Base-by-base conservation (phyloP, 1,139 yeast species). In the Waltiozyma sp. region DNA sequence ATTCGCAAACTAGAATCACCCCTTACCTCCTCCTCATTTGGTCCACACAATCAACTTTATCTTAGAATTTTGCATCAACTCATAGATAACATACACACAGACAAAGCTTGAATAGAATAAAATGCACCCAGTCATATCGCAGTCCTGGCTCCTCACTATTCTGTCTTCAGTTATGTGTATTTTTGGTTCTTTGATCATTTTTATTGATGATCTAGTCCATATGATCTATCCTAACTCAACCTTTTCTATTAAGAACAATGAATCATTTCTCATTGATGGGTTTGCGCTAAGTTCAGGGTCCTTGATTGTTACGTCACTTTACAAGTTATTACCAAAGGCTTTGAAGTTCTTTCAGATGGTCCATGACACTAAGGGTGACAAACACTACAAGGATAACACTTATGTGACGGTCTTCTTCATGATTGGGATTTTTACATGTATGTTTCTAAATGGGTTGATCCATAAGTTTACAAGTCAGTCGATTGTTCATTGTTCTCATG, bases 401-500 rank as follows among this genome's bases (percentile, higher is more conserved):
- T 16, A 33, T 16, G 64, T 65, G 2, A 56, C 61, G 2, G 51
- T 34, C 39, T 34, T 8, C 47, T 65, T 61, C 11, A 66, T 78
- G 5, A 50, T 63, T 1, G 97, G 97, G 1, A 73, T 82, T 4
- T 41, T 65, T 1, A 51, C 77, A 3, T 85, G 95, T 55, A 60
- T 78, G 1, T 49, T 63, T 3, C 64, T 89, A 49, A 88, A 88
- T 58, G 61, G 68, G 23, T 39, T 80, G 0, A 75, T 89, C 15
- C 96, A 89, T 59, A 61, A 77, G 38, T 60, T 80, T 43, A 86
- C 96, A 2, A 77, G 91, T 45, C 86, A 85, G 55, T 80, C 93
- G 28, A 75, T 89, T 26, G 86, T 89, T 0, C 96, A 88, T 57
- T 88, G 96, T 60, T 80, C 77, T 16, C 96, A 88, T 54, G 72